Evolutionary conservation across 441 rosid species (phyloP).

Genomic region (Corymbia calophylla): DNA sequence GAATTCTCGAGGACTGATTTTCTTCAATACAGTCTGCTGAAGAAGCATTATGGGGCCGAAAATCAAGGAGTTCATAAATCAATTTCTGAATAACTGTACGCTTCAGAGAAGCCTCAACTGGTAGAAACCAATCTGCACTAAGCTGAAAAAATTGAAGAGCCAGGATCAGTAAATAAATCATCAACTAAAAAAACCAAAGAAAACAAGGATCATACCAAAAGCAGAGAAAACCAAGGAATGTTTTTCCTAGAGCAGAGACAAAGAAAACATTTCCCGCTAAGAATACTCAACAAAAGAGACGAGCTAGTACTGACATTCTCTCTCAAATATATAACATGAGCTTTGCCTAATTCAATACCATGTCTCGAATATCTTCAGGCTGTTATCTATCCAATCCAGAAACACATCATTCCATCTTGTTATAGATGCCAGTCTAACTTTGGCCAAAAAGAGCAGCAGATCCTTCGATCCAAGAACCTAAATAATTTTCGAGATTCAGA

Average conservation of each 20-base stretch:
- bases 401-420: background rate
- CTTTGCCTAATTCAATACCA: background rate
- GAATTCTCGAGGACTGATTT: conserved; percentile 31
- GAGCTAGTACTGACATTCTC: background rate
- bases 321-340: background rate
- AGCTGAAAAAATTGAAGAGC: conserved; percentile 30
- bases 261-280: background rate
- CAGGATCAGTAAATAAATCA: background rate
- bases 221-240: background rate
- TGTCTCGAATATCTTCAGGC: background rate
- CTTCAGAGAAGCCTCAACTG: conserved; percentile 62
- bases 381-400: background rate
- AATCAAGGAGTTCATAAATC: conserved; percentile 49
- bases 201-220: background rate
- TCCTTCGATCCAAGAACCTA: background rate
- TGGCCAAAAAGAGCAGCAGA: background rate
- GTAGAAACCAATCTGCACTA: conserved; percentile 57
- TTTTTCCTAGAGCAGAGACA: background rate
- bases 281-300: background rate
- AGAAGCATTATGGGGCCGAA: conserved; percentile 25
- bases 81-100: conserved; percentile 60
- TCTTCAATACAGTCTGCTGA: conserved; percentile 24
- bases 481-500: background rate
- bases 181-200: background rate
- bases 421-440: background rate